phyloP scores from a whole-genome alignment of 768 basidiomycete species.

The Boletus speciosus region DNA sequence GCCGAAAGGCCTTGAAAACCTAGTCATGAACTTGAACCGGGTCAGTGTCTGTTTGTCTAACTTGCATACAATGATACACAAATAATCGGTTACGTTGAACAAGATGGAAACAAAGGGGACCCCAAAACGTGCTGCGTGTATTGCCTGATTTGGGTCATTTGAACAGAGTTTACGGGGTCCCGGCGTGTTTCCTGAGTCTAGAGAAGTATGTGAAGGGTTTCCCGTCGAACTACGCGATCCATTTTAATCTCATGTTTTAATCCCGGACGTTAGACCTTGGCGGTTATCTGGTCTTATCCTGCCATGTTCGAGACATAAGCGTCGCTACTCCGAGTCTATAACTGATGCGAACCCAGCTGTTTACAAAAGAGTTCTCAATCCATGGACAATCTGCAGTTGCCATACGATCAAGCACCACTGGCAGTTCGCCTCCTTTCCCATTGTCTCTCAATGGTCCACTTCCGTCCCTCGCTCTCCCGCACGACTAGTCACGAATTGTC shows the following conservation, averaged over 20 bases:
- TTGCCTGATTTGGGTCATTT: not conserved
- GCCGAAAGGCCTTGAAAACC: not conserved
- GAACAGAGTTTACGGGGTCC: slow-evolving; percentile 23
- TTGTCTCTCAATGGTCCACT: not conserved
- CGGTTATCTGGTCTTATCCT: not conserved
- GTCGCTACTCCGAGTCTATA: no score
- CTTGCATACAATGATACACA: slow-evolving; percentile 1
- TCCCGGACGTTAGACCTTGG: not conserved
- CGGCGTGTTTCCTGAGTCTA: not conserved
- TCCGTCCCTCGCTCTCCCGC: not conserved
- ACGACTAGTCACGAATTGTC: not conserved
- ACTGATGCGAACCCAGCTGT: not conserved
- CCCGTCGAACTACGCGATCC: not conserved
- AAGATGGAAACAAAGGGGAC: slow-evolving; percentile 11
- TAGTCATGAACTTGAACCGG: slow-evolving; percentile 1
- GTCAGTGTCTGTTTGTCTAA: slow-evolving; percentile 13
- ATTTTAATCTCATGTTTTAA: no score
- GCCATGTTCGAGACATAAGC: no score
- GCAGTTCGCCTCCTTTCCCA: not conserved
- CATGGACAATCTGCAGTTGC: no score
- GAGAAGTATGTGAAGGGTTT: not conserved
- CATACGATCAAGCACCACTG: no score
- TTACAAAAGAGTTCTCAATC: no score
- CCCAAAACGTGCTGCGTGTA: not conserved
- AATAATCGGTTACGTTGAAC: slow-evolving; percentile 12